These are phyloP conservation scores for Fusarium dlaminii DNA, from an alignment of 2,329 filamentous ascomycete species.

Conservation along the genomic window DNA sequence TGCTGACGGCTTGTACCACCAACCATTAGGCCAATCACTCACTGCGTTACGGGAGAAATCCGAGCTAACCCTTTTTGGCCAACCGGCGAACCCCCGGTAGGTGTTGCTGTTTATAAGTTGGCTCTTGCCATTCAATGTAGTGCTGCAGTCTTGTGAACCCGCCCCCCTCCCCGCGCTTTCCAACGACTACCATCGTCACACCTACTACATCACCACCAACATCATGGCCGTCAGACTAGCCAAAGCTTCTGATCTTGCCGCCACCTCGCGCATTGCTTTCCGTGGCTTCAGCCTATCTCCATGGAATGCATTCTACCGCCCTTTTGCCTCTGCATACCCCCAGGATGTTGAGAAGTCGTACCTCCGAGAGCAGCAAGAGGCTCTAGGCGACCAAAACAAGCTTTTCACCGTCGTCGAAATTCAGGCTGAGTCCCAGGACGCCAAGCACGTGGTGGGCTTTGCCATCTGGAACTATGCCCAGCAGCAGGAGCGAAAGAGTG, in stretches of 20 bases:
- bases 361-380: neutral
- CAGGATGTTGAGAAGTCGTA: neutral
- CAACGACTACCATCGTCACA: neutral
- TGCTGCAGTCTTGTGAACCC: too few species aligned
- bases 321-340: neutral
- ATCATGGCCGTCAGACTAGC: neutral
- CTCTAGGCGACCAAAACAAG: neutral
- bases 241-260: neutral
- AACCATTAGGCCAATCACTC: neutral
- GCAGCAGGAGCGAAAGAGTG: neutral
- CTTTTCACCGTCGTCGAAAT: neutral
- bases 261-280: neutral
- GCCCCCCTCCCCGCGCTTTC: too few species aligned
- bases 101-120: too few species aligned
- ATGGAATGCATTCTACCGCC: neutral
- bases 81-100: too few species aligned
- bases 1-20: neutral
- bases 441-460: neutral
- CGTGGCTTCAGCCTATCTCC: neutral
- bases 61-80: too few species aligned
- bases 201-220: neutral
- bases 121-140: too few species aligned
- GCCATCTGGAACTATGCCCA: neutral
- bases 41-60: too few species aligned
- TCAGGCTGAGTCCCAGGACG: neutral